A percentile compares a stretch with the other conserved stretches of the same genome.
phyloP scores from a whole-genome alignment of 352 stramenopile genomes.

The Blastocystis sp. region DNA sequence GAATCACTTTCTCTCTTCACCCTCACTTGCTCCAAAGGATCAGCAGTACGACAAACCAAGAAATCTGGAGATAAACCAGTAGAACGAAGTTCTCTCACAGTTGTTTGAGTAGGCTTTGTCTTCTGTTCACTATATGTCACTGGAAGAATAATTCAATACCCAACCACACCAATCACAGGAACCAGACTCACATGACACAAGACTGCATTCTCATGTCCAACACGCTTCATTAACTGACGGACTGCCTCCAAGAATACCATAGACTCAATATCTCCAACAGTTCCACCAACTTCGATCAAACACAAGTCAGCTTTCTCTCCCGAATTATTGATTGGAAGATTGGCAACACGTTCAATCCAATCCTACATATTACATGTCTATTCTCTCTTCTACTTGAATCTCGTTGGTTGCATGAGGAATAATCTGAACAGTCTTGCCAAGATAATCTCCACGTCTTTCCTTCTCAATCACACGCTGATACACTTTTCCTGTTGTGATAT shows the following conservation, averaged over 20 bases:
- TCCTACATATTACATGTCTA: constrained; percentile 70
- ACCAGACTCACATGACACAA: constrained; percentile 97
- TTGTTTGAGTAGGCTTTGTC: constrained; percentile 99
- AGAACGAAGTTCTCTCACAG: constrained; percentile 90
- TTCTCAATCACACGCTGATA: constrained; percentile 89
- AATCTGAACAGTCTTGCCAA: constrained; percentile 96
- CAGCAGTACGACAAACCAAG: constrained; percentile 88
- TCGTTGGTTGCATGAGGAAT: constrained; percentile 85
- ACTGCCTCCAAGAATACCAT: constrained; percentile 98
- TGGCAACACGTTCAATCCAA: constrained; percentile 93
- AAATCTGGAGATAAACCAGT: constrained; percentile 88
- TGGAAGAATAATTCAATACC: constrained; percentile 62
- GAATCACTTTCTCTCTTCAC: background rate
- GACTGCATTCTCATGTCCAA: constrained; percentile 93
- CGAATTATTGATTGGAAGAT: constrained; percentile 82
- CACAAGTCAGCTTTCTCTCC: constrained; percentile 84
- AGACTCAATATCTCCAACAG: constrained; percentile 98
- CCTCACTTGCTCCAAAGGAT: constrained; percentile 77
- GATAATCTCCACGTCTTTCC: constrained; percentile 89
- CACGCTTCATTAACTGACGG: constrained; percentile 94
- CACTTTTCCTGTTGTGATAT: constrained; percentile 96
- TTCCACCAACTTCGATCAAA: constrained; percentile 97
- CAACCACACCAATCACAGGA: constrained; percentile 89
- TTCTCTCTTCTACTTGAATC: constrained; percentile 71
- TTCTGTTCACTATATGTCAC: constrained; percentile 83